Percentiles rank a stretch among this genome's conserved stretches.
Conservation (phyloP, 208 protist genomes). For the Histomonas meleagridis region DNA sequence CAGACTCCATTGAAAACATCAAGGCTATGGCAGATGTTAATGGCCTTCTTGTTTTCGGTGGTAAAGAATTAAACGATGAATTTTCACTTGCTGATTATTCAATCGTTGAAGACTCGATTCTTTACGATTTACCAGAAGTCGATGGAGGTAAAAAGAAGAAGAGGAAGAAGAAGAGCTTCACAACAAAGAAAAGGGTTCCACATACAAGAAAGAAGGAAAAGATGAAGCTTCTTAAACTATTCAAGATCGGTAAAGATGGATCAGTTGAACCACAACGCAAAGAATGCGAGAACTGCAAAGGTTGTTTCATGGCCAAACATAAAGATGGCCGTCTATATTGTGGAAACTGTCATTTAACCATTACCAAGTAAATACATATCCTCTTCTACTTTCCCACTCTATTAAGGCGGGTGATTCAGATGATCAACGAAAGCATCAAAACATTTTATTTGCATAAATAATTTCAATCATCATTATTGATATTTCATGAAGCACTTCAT, state of each 20-base stretch:
- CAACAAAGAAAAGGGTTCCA: conserved; percentile 92
- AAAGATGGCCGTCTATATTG: conserved; percentile 88
- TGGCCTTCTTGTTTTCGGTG: conserved; percentile 78
- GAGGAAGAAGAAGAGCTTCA: conserved; percentile 98
- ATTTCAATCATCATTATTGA: no score
- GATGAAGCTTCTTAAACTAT: conserved; percentile 96
- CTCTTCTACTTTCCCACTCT: no score
- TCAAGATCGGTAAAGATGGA: conserved; percentile 87
- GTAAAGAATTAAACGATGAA: conserved; percentile 80
- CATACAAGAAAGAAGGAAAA: conserved; percentile 95
- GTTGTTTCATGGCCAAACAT: conserved; percentile 95
- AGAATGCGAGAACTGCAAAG: conserved; percentile 90
- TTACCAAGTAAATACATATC: no score
- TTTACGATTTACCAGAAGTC: conserved; percentile 73
- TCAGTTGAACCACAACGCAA: conserved; percentile 78
- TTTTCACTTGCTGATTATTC: conserved; percentile 75
- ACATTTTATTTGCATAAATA: no score
- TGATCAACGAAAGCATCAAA: no score
- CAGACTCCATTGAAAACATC: conserved; percentile 75
- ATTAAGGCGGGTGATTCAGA: no score
- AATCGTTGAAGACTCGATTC: conserved; percentile 73
- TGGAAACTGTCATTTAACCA: conserved; percentile 91
- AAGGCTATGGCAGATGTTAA: conserved; percentile 77
- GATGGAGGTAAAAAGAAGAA: conserved; percentile 96
- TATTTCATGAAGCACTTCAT: no score